These are phyloP conservation scores for Diaporthe caulivora DNA, from an alignment of 2,329 filamentous ascomycete genomes.

Conservation along the genomic window DNA sequence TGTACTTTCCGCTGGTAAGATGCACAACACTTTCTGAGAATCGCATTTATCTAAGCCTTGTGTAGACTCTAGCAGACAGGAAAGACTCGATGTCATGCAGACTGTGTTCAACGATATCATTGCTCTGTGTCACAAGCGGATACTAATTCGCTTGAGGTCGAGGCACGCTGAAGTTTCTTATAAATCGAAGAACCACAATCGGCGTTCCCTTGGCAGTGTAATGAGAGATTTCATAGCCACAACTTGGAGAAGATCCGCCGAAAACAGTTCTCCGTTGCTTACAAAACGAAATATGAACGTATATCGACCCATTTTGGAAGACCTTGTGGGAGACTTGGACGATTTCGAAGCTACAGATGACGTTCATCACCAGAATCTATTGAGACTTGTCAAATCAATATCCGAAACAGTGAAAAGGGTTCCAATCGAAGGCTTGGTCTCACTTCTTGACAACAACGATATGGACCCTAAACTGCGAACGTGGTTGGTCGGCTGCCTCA, in stretches of 20 bases:
- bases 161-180: background rate
- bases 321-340: background rate
- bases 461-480: background rate
- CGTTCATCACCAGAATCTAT: background rate
- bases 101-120: conserved; percentile 28
- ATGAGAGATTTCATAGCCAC: conserved; percentile 17
- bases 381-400: background rate
- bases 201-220: background rate
- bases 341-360: background rate
- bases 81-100: background rate
- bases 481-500: conserved; percentile 42
- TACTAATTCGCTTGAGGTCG: conserved; percentile 23
- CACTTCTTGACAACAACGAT: background rate
- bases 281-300: background rate
- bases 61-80: background rate
- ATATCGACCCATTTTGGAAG: background rate
- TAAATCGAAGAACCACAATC: background rate
- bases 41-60: background rate
- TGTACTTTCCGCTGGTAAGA: background rate
- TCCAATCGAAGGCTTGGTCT: background rate
- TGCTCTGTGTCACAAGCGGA: conserved; percentile 21
- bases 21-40: background rate
- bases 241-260: background rate
- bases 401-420: background rate
- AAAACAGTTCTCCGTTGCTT: background rate